These are phyloP conservation scores for Ceratocystis lukuohia DNA, from an alignment of 2,329 filamentous ascomycete genomes.

Conservation along the genomic window DNA sequence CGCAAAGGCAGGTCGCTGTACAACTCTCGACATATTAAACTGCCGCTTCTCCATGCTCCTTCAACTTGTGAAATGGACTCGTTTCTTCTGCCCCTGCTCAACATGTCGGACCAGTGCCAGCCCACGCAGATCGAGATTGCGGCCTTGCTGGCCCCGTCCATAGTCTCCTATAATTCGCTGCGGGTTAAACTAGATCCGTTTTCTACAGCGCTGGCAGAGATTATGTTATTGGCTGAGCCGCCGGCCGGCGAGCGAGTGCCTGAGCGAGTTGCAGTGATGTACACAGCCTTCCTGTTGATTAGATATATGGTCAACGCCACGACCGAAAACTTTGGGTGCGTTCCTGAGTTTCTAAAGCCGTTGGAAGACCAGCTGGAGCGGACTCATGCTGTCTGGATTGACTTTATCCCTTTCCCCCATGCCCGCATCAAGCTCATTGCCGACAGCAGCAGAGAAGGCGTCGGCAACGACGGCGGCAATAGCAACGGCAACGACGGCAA, in stretches of 20 bases:
- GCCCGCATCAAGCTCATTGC: constrained; percentile 56
- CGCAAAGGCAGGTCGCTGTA: neutral
- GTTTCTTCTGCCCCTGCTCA: constrained; percentile 14
- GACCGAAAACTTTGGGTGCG: constrained; percentile 60
- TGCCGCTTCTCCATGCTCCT: constrained; percentile 11
- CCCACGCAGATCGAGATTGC: constrained; percentile 16
- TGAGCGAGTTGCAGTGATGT: constrained; percentile 69
- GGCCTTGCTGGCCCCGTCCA: constrained; percentile 8
- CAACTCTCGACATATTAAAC: constrained; percentile 2
- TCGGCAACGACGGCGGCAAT: neutral
- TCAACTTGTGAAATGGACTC: constrained; percentile 17
- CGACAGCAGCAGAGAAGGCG: neutral
- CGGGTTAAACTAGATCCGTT: constrained; percentile 33
- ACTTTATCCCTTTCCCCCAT: constrained; percentile 64
- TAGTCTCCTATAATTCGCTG: constrained; percentile 5
- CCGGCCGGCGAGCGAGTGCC: constrained; percentile 51
- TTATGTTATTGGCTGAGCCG: constrained; percentile 65
- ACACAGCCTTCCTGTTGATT: constrained; percentile 78
- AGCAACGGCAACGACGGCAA: constrained; percentile 23
- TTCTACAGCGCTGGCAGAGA: constrained; percentile 74
- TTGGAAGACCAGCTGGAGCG: constrained; percentile 50
- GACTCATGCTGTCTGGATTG: constrained; percentile 67
- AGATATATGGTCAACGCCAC: constrained; percentile 74
- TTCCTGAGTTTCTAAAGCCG: constrained; percentile 62
- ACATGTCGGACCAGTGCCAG: constrained; percentile 6